Conservation (phyloP, 139 green algal genomes). For the Zygnema cylindricum region DNA sequence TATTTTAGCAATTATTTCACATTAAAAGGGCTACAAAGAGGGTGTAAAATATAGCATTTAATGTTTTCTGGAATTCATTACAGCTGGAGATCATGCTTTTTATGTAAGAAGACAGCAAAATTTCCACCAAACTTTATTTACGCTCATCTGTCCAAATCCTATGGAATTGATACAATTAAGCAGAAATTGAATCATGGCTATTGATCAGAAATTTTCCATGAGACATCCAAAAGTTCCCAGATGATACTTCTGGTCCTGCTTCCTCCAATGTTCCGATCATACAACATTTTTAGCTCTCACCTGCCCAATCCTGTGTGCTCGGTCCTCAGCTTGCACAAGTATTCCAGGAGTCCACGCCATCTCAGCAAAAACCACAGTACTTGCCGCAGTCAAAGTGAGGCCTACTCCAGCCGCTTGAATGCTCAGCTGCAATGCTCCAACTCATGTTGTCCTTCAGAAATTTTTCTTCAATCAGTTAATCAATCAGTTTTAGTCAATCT, state of each 20-base stretch:
- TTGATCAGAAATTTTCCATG: conserved; percentile 63
- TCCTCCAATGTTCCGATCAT: not conserved
- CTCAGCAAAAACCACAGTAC: conserved; percentile 77
- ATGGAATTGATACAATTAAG: conserved; percentile 30
- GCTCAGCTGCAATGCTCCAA: conserved; percentile 31
- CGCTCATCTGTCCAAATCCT: conserved; percentile 64
- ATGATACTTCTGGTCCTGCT: not conserved
- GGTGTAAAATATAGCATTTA: no score
- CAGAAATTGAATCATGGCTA: no score
- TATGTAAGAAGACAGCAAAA: not conserved
- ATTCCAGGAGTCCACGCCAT: conserved; percentile 71
- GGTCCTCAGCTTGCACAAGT: conserved; percentile 74
- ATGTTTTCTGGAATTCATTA: no score
- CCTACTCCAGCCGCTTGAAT: conserved; percentile 80
- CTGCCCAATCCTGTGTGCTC: conserved; percentile 77
- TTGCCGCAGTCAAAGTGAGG: conserved; percentile 78
- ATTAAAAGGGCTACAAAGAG: no score
- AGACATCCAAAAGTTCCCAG: not conserved
- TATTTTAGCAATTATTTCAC: no score
- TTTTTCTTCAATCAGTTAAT: no score
- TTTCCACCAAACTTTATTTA: not conserved
- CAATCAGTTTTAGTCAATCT: no score
- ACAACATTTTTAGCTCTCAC: conserved; percentile 7
- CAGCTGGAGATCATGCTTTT: no score
- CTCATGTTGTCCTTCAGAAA: no score